Evolutionary conservation across 176 grass and related monocot species (phyloP).

Genomic region (Leersia perrieri): DNA sequence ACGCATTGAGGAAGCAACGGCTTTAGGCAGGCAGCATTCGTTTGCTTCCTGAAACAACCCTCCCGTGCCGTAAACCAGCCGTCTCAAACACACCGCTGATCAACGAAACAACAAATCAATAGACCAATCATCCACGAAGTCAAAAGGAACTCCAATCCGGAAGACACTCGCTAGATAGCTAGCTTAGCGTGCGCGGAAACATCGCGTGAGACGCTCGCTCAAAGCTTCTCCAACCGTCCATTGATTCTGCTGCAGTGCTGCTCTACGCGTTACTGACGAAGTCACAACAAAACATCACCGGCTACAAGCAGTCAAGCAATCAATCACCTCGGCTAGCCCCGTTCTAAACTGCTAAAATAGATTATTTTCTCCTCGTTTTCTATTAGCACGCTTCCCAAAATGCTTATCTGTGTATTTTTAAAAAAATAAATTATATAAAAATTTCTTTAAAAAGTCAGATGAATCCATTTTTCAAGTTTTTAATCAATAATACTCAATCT

Average conservation of each 20-base stretch:
- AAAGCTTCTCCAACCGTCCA: not conserved
- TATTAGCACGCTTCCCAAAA: too few species aligned
- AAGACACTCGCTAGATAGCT: not conserved
- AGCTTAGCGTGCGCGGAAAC: not conserved
- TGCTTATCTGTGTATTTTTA: too few species aligned
- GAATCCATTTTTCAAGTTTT: too few species aligned
- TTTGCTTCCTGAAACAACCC: not conserved
- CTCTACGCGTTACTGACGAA: not conserved
- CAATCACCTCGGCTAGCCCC: too few species aligned
- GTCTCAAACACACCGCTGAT: not conserved
- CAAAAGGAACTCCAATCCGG: not conserved
- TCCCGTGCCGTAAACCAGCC: not conserved
- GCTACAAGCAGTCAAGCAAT: not conserved
- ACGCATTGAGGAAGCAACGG: too few species aligned
- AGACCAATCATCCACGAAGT: not conserved
- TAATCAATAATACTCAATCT: too few species aligned
- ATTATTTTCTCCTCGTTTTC: too few species aligned
- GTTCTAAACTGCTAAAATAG: too few species aligned
- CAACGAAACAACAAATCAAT: too few species aligned
- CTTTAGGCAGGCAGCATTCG: too few species aligned
- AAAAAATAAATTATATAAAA: too few species aligned
- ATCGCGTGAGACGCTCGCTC: not conserved
- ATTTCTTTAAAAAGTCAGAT: too few species aligned
- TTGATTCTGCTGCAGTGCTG: not conserved
- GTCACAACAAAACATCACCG: not conserved